These are phyloP conservation scores for Dioszegia aurantiaca DNA, from an alignment of 768 basidiomycete species.

Conservation along the genomic window DNA sequence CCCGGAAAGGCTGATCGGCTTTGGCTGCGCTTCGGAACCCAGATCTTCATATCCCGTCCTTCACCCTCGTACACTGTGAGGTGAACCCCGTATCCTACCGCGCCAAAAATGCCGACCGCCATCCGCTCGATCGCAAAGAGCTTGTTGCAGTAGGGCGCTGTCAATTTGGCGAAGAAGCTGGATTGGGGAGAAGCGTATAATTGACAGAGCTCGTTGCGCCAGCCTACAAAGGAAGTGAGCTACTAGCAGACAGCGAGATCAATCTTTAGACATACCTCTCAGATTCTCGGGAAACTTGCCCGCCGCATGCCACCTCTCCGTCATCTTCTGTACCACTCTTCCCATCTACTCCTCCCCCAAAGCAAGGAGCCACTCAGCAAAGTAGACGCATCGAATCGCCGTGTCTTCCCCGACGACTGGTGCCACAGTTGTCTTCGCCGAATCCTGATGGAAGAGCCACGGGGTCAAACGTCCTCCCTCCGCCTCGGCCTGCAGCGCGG, in stretches of 20 bases:
- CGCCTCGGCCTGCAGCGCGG: slow-evolving; percentile 19
- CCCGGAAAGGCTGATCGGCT: slow-evolving; percentile 94
- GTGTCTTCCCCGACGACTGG: slow-evolving; percentile 48
- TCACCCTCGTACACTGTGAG: slow-evolving; percentile 60
- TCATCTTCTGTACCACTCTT: slow-evolving; percentile 27
- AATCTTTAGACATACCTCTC: too few relatives aligned
- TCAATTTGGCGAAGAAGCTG: slow-evolving; percentile 15
- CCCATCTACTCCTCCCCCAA: slow-evolving; percentile 34
- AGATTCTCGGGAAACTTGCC: slow-evolving; percentile 24
- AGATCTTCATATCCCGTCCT: slow-evolving; percentile 60
- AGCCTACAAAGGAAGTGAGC: slow-evolving; percentile 54
- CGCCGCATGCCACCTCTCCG: slow-evolving; percentile 45
- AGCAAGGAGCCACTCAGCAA: slow-evolving; percentile 27
- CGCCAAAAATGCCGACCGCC: slow-evolving; percentile 81
- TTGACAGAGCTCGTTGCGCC: slow-evolving; percentile 77
- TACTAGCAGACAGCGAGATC: too few relatives aligned
- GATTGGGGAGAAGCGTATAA: slow-evolving; percentile 51
- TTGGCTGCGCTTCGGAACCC: slow-evolving; percentile 80
- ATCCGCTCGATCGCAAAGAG: slow-evolving; percentile 87
- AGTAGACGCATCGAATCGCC: slow-evolving; percentile 56
- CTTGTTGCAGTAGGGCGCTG: slow-evolving; percentile 19
- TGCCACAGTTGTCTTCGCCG: slow-evolving; percentile 57
- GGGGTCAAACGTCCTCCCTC: slow-evolving; percentile 12
- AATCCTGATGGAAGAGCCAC: slow-evolving; percentile 13
- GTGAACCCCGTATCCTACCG: slow-evolving; percentile 89